phyloP scores from a whole-genome alignment of 148 eudicot genomes.

The Rhododendron mucronatum region DNA sequence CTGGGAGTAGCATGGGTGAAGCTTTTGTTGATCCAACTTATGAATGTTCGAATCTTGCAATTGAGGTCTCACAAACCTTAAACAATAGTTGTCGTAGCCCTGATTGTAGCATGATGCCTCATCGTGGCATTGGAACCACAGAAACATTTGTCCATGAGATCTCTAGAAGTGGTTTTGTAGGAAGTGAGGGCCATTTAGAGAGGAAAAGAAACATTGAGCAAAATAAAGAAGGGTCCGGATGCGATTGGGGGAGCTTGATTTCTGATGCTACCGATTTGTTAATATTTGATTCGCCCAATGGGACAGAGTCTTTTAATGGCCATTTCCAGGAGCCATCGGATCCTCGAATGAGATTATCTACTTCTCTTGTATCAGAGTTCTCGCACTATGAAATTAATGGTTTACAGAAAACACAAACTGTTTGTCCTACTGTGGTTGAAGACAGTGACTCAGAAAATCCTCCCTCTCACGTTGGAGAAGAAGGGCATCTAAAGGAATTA shows the following conservation, averaged over 20 bases:
- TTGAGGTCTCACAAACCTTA: constrained; percentile 36
- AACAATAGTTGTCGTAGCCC: constrained; percentile 47
- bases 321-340: constrained; percentile 35
- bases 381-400: constrained; percentile 14
- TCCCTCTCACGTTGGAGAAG: constrained; percentile 39
- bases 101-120: constrained; percentile 10
- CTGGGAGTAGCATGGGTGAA: constrained; percentile 22
- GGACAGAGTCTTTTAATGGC: constrained; percentile 26
- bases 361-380: constrained; percentile 33
- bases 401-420: constrained; percentile 13
- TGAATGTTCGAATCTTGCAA: constrained; percentile 31
- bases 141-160: constrained; percentile 28
- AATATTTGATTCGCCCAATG: constrained; percentile 64
- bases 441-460: constrained; percentile 24
- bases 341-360: constrained; percentile 35
- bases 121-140: constrained; percentile 21
- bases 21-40: constrained; percentile 17
- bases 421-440: constrained; percentile 26
- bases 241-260: constrained; percentile 67
- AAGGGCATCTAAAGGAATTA: constrained; percentile 32
- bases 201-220: constrained; percentile 27
- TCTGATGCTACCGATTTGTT: constrained; percentile 60
- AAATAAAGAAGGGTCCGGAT: constrained; percentile 39
- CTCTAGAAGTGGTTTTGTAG: constrained; percentile 27
- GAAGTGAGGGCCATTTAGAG: constrained; percentile 29